A percentile compares a stretch with the other conserved stretches of the same genome.
Conservation (phyloP, 805 yeast genomes). For the Priceomyces carsonii region DNA sequence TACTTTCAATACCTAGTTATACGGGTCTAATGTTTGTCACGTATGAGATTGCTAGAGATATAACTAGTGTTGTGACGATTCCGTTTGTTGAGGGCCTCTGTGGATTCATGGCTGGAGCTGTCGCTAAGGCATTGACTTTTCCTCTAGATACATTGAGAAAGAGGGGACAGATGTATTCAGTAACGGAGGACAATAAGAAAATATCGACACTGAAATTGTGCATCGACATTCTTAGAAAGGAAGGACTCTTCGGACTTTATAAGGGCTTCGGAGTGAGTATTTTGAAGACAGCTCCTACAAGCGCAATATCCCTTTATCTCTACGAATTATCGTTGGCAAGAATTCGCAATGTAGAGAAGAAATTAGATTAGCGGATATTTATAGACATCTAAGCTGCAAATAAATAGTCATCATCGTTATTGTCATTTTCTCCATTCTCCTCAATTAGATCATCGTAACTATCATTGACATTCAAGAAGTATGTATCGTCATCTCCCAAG, state of each 20-base stretch:
- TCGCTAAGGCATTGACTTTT: slow-evolving; percentile 72
- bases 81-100: slow-evolving; percentile 56
- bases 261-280: slow-evolving; percentile 73
- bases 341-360: slow-evolving; percentile 5
- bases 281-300: slow-evolving; percentile 77
- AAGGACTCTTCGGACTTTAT: slow-evolving; percentile 71
- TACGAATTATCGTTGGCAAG: slow-evolving; percentile 47
- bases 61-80: slow-evolving; percentile 23
- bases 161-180: slow-evolving; percentile 61
- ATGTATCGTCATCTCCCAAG: slow-evolving; percentile 27
- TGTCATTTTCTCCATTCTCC: slow-evolving; percentile 15
- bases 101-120: slow-evolving; percentile 74
- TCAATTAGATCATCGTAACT: slow-evolving; percentile 15
- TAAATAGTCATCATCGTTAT: slow-evolving; percentile 32
- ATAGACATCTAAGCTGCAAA: slow-evolving; percentile 16
- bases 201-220: slow-evolving; percentile 25
- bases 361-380: slow-evolving; percentile 3
- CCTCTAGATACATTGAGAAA: slow-evolving; percentile 86
- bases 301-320: slow-evolving; percentile 66
- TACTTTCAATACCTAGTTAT: slow-evolving; percentile 65
- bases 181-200: slow-evolving; percentile 10
- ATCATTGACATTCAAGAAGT: slow-evolving; percentile 26
- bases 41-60: slow-evolving; percentile 54
- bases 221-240: slow-evolving; percentile 44
- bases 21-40: slow-evolving; percentile 77